Conservation (phyloP, 768 basidiomycete species). For the Agrocybe chaxingu region DNA sequence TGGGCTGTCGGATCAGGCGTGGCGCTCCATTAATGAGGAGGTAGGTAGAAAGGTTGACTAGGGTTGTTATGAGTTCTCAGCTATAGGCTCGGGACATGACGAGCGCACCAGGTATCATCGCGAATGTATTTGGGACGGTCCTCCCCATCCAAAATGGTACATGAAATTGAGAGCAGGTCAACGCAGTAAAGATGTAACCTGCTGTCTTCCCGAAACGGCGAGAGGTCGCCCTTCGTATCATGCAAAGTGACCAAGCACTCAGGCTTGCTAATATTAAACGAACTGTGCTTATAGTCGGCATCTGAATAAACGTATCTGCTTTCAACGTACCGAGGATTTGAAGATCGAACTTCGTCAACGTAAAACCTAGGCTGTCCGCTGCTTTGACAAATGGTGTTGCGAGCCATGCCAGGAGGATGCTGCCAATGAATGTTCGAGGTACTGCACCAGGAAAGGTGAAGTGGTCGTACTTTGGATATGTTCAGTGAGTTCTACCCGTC, state of each 20-base stretch:
- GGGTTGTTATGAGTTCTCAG: neutral
- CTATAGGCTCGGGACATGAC: neutral
- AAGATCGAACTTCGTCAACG: slow-evolving; percentile 59
- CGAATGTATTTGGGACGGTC: slow-evolving; percentile 94
- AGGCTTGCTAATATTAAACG: slow-evolving; percentile 67
- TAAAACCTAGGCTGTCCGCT: slow-evolving; percentile 36
- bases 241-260: slow-evolving; percentile 60
- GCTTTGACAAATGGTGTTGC: slow-evolving; percentile 46
- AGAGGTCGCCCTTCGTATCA: slow-evolving; percentile 60
- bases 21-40: slow-evolving; percentile 43
- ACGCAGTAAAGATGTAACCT: slow-evolving; percentile 55
- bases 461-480: slow-evolving; percentile 76
- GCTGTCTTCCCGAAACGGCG: slow-evolving; percentile 61
- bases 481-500: neutral
- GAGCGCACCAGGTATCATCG: slow-evolving; percentile 66
- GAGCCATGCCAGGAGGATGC: slow-evolving; percentile 61
- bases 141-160: slow-evolving; percentile 91
- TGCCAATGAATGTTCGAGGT: slow-evolving; percentile 84
- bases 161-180: slow-evolving; percentile 88
- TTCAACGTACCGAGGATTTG: slow-evolving; percentile 62
- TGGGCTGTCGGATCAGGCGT: slow-evolving; percentile 35
- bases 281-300: slow-evolving; percentile 39
- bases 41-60: slow-evolving; percentile 59
- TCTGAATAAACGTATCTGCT: neutral
- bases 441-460: slow-evolving; percentile 84